Conservation (phyloP, 495 filamentous ascomycete genomes). For the Annulohypoxylon nitens region DNA sequence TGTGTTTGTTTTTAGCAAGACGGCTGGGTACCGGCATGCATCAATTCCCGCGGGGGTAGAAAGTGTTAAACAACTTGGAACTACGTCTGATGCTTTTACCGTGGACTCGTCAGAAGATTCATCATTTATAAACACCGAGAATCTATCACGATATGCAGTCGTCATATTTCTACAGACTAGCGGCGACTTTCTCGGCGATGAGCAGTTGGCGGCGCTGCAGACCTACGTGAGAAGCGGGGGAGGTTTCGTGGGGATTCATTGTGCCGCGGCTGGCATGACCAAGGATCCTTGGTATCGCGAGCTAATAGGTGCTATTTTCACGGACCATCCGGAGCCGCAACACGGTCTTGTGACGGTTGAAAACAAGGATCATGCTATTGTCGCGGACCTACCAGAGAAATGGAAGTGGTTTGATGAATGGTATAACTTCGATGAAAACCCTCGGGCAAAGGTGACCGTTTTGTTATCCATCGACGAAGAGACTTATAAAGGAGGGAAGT, state of each 20-base stretch:
- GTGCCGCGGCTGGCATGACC: slow-evolving; percentile 52
- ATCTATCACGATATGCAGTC: slow-evolving; percentile 49
- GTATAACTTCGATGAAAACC: slow-evolving; percentile 57
- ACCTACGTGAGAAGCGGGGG: slow-evolving; percentile 51
- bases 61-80: slow-evolving; percentile 46
- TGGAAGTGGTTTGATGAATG: slow-evolving; percentile 57
- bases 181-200: slow-evolving; percentile 52
- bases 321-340: slow-evolving; percentile 53
- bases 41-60: slow-evolving; percentile 54
- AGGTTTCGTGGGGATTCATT: slow-evolving; percentile 57
- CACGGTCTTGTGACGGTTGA: slow-evolving; percentile 41
- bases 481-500: slow-evolving; percentile 50
- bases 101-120: slow-evolving; percentile 52
- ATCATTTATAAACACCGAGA: slow-evolving; percentile 42
- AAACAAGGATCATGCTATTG: slow-evolving; percentile 46
- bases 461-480: slow-evolving; percentile 52
- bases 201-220: slow-evolving; percentile 49
- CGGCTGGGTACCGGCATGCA: slow-evolving; percentile 52
- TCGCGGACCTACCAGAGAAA: slow-evolving; percentile 35
- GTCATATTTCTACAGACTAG: slow-evolving; percentile 55
- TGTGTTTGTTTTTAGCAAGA: slow-evolving; percentile 55
- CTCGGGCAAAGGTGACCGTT: slow-evolving; percentile 45
- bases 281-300: slow-evolving; percentile 52
- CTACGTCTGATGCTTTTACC: slow-evolving; percentile 39
- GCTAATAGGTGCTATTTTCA: slow-evolving; percentile 55